A percentile compares a stretch with the other conserved stretches of the same genome.
These are phyloP conservation scores for Ilyonectria mors-panacis DNA, from an alignment of 2,329 filamentous ascomycete species.

Conservation along the genomic window DNA sequence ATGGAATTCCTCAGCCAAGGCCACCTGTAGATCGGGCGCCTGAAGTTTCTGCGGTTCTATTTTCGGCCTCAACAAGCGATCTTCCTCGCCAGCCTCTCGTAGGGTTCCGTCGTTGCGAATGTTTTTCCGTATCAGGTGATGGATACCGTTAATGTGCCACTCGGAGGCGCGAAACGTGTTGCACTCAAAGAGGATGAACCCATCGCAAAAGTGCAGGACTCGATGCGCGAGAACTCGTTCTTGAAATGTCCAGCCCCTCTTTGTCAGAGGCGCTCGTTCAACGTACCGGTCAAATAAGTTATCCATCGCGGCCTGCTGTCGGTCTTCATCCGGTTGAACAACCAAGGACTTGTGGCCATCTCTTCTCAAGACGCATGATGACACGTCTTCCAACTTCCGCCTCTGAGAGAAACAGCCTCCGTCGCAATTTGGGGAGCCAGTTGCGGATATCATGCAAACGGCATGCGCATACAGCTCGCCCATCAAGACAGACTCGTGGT, in stretches of 20 bases:
- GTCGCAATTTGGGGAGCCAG: conserved; percentile 4
- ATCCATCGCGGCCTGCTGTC: background rate
- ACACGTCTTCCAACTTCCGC: background rate
- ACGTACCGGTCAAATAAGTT: conserved; percentile 11
- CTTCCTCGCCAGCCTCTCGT: background rate
- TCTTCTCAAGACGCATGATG: background rate
- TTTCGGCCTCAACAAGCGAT: background rate
- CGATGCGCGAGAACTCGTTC: conserved; percentile 8
- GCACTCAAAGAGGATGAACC: conserved; percentile 10
- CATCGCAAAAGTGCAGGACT: conserved; percentile 13
- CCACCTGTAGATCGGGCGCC: too few relatives aligned
- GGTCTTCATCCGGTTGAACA: background rate
- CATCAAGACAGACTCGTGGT: conserved; percentile 12
- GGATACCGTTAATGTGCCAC: background rate
- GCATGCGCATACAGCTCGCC: background rate
- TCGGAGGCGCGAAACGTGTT: conserved; percentile 1
- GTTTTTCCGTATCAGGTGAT: background rate
- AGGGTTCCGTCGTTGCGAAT: background rate
- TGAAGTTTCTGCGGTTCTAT: background rate
- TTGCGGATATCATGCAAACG: conserved; percentile 1
- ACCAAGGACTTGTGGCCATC: background rate
- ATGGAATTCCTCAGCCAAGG: background rate
- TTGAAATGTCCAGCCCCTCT: conserved; percentile 16
- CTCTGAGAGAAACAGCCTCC: background rate
- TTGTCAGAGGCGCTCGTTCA: background rate